Percentiles rank a stretch among this genome's conserved stretches.
These are phyloP conservation scores for Capronia coronata DNA, from an alignment of 2,329 filamentous ascomycete species.

Conservation along the genomic window DNA sequence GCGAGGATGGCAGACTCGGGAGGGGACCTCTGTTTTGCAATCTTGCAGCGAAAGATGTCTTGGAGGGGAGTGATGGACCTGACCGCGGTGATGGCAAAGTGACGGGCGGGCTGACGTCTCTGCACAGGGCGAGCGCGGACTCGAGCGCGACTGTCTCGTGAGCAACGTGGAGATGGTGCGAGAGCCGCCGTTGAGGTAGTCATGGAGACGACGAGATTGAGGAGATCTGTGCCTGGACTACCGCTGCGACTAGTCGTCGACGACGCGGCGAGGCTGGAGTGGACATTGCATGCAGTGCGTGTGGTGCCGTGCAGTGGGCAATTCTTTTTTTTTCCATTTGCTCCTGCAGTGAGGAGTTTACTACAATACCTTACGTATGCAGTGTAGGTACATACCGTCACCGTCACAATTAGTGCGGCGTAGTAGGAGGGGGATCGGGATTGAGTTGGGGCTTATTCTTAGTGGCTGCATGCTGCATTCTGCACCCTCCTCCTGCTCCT, in stretches of 20 bases:
- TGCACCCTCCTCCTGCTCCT: too few species aligned
- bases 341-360: too few species aligned
- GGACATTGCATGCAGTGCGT: too few species aligned
- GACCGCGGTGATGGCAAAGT: slow-evolving; percentile 17
- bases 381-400: too few species aligned
- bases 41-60: slow-evolving; percentile 17
- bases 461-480: too few species aligned
- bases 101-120: slow-evolving; percentile 13
- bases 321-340: too few species aligned
- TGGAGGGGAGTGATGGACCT: slow-evolving; percentile 7
- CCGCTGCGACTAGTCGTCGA: neutral
- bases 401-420: too few species aligned
- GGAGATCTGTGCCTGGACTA: neutral
- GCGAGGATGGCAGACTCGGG: slow-evolving; percentile 6
- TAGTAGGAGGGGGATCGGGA: too few species aligned
- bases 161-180: slow-evolving; percentile 8
- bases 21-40: slow-evolving; percentile 15
- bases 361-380: too few species aligned
- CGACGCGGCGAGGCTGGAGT: neutral
- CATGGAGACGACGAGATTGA: neutral
- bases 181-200: slow-evolving; percentile 1
- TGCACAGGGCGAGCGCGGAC: slow-evolving; percentile 13
- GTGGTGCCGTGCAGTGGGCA: too few species aligned
- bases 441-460: too few species aligned
- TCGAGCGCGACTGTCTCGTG: slow-evolving; percentile 13